A percentile compares a stretch with the other conserved stretches of the same genome.
phyloP scores from a whole-genome alignment of 768 basidiomycete genomes.

The Coprinellus micaceus region DNA sequence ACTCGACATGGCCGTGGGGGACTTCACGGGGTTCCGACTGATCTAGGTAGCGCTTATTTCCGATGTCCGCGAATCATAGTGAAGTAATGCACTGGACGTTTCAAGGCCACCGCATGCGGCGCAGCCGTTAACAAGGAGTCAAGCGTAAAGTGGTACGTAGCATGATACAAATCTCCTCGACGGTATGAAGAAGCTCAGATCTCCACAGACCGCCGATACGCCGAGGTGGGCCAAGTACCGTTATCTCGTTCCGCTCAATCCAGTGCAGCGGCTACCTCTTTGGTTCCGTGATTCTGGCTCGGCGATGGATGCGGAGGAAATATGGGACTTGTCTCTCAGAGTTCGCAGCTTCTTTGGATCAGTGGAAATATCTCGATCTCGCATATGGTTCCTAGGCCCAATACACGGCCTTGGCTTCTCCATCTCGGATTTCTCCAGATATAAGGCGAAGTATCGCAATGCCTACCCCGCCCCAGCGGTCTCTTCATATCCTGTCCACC shows the following conservation, averaged over 20 bases:
- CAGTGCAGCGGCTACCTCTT: constrained; percentile 1
- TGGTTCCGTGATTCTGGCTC: neutral
- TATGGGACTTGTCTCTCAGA: neutral
- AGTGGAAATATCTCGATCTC: constrained; percentile 6
- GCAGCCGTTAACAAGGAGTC: too few species aligned
- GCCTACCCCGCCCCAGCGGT: constrained; percentile 6
- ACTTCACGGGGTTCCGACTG: too few species aligned
- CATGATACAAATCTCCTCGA: too few species aligned
- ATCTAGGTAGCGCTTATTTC: too few species aligned
- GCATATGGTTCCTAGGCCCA: constrained; percentile 1
- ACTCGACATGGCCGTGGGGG: too few species aligned
- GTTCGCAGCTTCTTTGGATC: constrained; percentile 6
- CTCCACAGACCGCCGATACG: neutral
- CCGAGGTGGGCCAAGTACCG: neutral
- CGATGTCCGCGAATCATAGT: too few species aligned
- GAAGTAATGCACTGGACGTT: too few species aligned
- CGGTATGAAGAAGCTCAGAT: neutral
- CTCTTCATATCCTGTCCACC: constrained; percentile 19
- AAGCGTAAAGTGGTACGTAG: too few species aligned
- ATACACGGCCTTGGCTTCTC: neutral
- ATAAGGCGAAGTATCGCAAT: constrained; percentile 23
- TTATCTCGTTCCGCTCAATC: neutral
- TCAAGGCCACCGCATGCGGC: too few species aligned
- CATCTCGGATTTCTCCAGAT: constrained; percentile 15
- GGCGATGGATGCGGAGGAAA: neutral